Evolutionary conservation across 106 monocot genomes (phyloP).

Genomic region (Platanthera zijinensis): DNA sequence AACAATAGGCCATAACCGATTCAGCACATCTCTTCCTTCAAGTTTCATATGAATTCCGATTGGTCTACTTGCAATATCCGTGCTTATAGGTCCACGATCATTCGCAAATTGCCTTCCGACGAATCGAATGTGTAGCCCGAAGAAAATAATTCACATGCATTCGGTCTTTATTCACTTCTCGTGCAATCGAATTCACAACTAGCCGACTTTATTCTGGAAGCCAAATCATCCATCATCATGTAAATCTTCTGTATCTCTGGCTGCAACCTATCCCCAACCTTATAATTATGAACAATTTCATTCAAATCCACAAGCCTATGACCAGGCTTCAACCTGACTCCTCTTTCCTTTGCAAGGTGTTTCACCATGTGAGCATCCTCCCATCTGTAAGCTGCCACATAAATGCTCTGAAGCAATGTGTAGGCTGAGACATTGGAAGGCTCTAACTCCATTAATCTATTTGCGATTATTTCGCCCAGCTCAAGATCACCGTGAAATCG

Average conservation of each 20-base stretch:
- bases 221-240: conserved; percentile 34
- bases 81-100: neutral
- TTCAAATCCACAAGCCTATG: conserved; percentile 37
- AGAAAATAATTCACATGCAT: neutral
- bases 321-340: conserved; percentile 20
- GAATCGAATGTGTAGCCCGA: neutral
- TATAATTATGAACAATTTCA: conserved; percentile 36
- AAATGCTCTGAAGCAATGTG: conserved; percentile 32
- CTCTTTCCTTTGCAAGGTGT: conserved; percentile 23
- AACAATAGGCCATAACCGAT: too few relatives aligned
- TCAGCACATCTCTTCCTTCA: neutral
- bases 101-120: neutral
- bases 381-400: conserved; percentile 30
- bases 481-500: conserved; percentile 30
- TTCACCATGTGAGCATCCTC: conserved; percentile 37
- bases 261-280: conserved; percentile 19
- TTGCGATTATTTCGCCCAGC: conserved; percentile 32
- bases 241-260: conserved; percentile 29
- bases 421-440: conserved; percentile 28
- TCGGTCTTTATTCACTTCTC: neutral
- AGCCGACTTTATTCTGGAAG: conserved; percentile 15
- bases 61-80: neutral
- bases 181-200: neutral
- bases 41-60: neutral
- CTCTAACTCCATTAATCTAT: conserved; percentile 40